These are phyloP conservation scores for Erythrophleum fordii DNA, from an alignment of 306 rosid species.

Conservation along the genomic window DNA sequence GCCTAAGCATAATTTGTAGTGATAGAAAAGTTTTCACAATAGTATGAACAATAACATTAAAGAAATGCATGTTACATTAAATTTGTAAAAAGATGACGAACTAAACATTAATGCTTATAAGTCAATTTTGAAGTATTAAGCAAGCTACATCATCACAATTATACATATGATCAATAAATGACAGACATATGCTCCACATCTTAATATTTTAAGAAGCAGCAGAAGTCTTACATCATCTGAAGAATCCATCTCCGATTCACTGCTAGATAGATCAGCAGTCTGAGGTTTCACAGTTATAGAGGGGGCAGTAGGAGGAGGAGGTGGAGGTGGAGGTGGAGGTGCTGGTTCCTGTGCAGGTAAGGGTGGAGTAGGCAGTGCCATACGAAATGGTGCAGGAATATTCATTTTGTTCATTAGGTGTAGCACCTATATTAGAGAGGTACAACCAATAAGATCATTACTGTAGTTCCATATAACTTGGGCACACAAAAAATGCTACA, in stretches of 20 bases:
- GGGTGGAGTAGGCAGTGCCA: slow-evolving; percentile 97
- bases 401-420: slow-evolving; percentile 99
- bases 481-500: slow-evolving; percentile 25
- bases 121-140: slow-evolving; percentile 22
- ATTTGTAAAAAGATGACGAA: not conserved
- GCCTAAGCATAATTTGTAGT: slow-evolving; percentile 1
- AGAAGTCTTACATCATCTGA: slow-evolving; percentile 81
- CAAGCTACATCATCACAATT: slow-evolving; percentile 1
- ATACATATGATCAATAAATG: slow-evolving; percentile 8
- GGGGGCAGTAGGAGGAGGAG: slow-evolving; percentile 56
- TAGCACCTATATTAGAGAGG: slow-evolving; percentile 64
- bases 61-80: slow-evolving; percentile 7
- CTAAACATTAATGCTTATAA: slow-evolving; percentile 13
- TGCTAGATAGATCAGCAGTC: slow-evolving; percentile 61
- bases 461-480: slow-evolving; percentile 26
- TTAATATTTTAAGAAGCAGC: slow-evolving; percentile 24
- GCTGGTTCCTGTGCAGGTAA: slow-evolving; percentile 75
- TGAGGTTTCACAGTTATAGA: slow-evolving; percentile 49
- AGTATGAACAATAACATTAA: slow-evolving; percentile 17
- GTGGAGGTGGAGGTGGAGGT: slow-evolving; percentile 55
- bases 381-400: slow-evolving; percentile 94
- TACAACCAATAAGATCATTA: slow-evolving; percentile 38
- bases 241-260: slow-evolving; percentile 95
- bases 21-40: not conserved
- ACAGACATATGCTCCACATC: slow-evolving; percentile 24